Percentiles rank a stretch among this genome's conserved stretches.
Conservation (phyloP, 352 stramenopile species). For the Globisporangium ultimum region DNA sequence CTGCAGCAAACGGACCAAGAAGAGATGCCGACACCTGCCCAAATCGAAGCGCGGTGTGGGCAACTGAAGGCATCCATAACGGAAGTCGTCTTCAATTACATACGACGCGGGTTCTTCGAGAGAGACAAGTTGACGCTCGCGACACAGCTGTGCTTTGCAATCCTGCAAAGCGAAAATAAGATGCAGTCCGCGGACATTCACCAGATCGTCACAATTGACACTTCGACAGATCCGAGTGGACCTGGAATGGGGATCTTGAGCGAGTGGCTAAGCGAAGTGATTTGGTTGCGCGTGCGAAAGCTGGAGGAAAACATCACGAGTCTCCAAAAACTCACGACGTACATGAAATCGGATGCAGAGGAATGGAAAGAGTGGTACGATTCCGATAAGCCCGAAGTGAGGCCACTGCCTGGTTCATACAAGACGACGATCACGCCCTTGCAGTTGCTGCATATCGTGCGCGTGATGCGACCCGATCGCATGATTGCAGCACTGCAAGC, state of each 20-base stretch:
- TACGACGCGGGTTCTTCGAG: constrained; percentile 92
- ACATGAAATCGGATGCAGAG: constrained; percentile 94
- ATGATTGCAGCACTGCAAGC: constrained; percentile 65
- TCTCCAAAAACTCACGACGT: constrained; percentile 91
- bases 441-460: constrained; percentile 74
- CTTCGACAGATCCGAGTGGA: constrained; percentile 30
- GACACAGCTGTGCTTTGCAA: constrained; percentile 91
- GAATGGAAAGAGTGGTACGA: constrained; percentile 96
- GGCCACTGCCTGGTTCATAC: constrained; percentile 88
- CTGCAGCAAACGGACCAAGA: constrained; percentile 68
- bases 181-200: constrained; percentile 52
- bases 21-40: constrained; percentile 41
- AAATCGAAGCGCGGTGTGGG: constrained; percentile 52
- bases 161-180: constrained; percentile 77
- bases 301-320: constrained; percentile 81
- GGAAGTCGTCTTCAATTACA: constrained; percentile 93
- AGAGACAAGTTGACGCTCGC: constrained; percentile 92
- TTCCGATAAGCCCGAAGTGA: constrained; percentile 86
- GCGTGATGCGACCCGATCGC: constrained; percentile 80
- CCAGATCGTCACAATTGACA: constrained; percentile 72
- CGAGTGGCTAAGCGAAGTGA: constrained; percentile 88
- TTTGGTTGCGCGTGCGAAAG: constrained; percentile 90
- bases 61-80: constrained; percentile 71
- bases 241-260: constrained; percentile 87
- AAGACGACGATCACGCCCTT: constrained; percentile 37